A percentile compares a stretch with the other conserved stretches of the same genome.
phyloP scores from a whole-genome alignment of 306 rosid genomes.

The Casuarina cunninghamiana region DNA sequence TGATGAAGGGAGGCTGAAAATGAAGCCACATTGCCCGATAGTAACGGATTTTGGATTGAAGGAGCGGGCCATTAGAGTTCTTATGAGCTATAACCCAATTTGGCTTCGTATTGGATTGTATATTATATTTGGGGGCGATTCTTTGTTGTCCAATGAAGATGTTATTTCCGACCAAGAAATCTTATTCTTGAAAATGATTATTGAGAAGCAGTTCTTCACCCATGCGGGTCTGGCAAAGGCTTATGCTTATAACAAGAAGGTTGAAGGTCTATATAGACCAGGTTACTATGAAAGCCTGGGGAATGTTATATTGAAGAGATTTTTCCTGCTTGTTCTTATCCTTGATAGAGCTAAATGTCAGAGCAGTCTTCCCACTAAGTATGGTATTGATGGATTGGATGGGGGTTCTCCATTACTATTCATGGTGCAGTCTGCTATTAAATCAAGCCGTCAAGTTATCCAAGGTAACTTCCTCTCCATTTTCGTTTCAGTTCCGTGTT shows the following conservation, averaged over 20 bases:
- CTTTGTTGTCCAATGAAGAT: conserved; percentile 59
- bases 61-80: conserved; percentile 56
- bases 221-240: conserved; percentile 67
- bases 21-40: conserved; percentile 88
- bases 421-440: conserved; percentile 52
- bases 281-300: conserved; percentile 93
- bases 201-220: conserved; percentile 70
- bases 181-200: conserved; percentile 69
- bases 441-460: conserved; percentile 76
- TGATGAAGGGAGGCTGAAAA: conserved; percentile 79
- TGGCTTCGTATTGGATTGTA: conserved; percentile 85
- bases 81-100: conserved; percentile 71
- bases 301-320: conserved; percentile 70
- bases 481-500: conserved; percentile 18
- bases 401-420: conserved; percentile 95
- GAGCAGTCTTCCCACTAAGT: conserved; percentile 74
- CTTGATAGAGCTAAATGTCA: conserved; percentile 84
- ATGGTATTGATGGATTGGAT: conserved; percentile 92
- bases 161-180: conserved; percentile 56
- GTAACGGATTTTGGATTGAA: conserved; percentile 82
- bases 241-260: conserved; percentile 84
- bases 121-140: conserved; percentile 79
- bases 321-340: conserved; percentile 71
- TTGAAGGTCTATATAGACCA: conserved; percentile 85
- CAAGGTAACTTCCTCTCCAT: conserved; percentile 48